Evolutionary conservation across 768 basidiomycete species (phyloP).

Genomic region (Boletus sp.): DNA sequence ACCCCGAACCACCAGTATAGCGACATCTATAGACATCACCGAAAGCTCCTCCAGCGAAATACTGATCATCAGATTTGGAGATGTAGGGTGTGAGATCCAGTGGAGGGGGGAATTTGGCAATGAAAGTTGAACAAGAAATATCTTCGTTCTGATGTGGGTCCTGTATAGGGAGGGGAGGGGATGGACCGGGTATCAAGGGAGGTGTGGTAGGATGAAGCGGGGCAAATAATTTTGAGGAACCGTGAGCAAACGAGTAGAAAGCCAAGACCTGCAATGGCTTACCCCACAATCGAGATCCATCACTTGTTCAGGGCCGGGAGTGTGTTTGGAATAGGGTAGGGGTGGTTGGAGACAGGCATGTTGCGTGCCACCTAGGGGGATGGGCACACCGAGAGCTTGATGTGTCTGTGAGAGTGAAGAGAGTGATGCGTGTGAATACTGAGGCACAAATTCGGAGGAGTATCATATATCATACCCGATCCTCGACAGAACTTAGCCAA

Average conservation of each 20-base stretch:
- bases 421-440: neutral
- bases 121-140: too few relatives aligned
- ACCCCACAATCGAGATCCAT: neutral
- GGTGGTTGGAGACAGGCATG: neutral
- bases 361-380: neutral
- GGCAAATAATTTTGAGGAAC: neutral
- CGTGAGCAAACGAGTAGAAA: neutral
- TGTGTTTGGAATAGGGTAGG: neutral
- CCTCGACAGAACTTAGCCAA: neutral
- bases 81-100: too few relatives aligned
- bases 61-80: too few relatives aligned
- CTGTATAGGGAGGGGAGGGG: too few relatives aligned
- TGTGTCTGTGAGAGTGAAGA: neutral
- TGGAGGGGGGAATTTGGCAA: too few relatives aligned
- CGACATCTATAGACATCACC: too few relatives aligned
- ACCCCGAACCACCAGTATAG: too few relatives aligned
- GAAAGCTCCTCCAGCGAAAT: too few relatives aligned
- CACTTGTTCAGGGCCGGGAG: neutral
- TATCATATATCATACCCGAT: neutral
- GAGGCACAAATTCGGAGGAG: too few relatives aligned
- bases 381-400: neutral
- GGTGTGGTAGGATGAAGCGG: neutral
- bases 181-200: too few relatives aligned
- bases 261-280: neutral
- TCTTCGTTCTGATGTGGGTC: neutral